Conservation (phyloP, 2,329 filamentous ascomycete species). For the Alternaria consortialis region DNA sequence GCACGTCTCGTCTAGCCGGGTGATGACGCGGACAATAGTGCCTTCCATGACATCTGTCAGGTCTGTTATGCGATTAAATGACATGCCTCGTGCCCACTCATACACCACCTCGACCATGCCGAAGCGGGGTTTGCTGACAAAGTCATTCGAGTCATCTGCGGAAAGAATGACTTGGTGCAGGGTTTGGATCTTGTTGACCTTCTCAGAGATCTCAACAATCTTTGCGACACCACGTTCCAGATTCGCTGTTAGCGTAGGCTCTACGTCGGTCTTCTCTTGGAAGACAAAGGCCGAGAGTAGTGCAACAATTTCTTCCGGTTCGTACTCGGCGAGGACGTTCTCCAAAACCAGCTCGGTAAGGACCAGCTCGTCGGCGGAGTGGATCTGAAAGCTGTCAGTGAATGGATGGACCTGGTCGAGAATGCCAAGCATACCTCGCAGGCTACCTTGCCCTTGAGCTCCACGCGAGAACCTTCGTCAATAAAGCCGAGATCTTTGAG, state of each 20-base stretch:
- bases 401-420: background rate
- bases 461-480: slow-evolving; percentile 84
- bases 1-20: slow-evolving; percentile 92
- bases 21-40: slow-evolving; percentile 95
- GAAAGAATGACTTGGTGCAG: slow-evolving; percentile 91
- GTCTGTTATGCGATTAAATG: slow-evolving; percentile 96
- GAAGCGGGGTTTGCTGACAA: slow-evolving; percentile 85
- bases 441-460: slow-evolving; percentile 97
- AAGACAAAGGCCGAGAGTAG: slow-evolving; percentile 95
- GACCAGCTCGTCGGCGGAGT: slow-evolving; percentile 95
- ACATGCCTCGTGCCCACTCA: slow-evolving; percentile 98
- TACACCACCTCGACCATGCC: slow-evolving; percentile 97
- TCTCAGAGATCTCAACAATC: slow-evolving; percentile 90
- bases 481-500: slow-evolving; percentile 92
- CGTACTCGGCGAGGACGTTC: slow-evolving; percentile 93
- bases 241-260: slow-evolving; percentile 81
- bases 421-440: slow-evolving; percentile 70
- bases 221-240: slow-evolving; percentile 84
- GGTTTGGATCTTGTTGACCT: slow-evolving; percentile 89
- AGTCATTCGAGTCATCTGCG: slow-evolving; percentile 90
- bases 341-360: slow-evolving; percentile 95
- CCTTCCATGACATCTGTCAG: slow-evolving; percentile 96
- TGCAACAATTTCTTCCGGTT: slow-evolving; percentile 95
- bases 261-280: slow-evolving; percentile 89
- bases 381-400: slow-evolving; percentile 64